Evolutionary conservation across 768 basidiomycete genomes (phyloP), one percentile per base, ranked within the genome.

Genomic region (Russula olivacea): DNA sequence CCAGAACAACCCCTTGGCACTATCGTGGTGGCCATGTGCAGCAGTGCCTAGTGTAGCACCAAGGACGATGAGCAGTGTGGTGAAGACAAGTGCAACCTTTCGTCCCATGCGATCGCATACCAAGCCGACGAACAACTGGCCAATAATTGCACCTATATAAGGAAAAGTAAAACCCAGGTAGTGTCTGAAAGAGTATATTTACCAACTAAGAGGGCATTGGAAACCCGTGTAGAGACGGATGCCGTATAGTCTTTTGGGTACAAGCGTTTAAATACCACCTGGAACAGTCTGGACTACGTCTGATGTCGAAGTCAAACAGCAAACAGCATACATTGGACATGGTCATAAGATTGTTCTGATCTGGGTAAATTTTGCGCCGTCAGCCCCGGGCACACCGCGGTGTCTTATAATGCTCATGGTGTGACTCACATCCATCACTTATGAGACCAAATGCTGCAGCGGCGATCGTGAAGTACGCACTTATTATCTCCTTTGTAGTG

Each of bases 21-120:
- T 83, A 63, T 83, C 83, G 28, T 80, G 71, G 1, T 79, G 78
- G 5, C 85, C 87, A 69, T 85, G 82, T 17, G 89, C 85, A 7
- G 83, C 86, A 5, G 88, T 88, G 9, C 79, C 82, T 25, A 90
- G 77, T 25, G 79, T 85, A 19, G 85, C 83, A 25, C 89, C 89
- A 50, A 88, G 54, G 58, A 89, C 84, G 63, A 91, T 91, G 41
- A 86, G 73, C 38, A 82, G 68, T 0, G 88, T 91, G 1, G 88
- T 89, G 41, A 78, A 71, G 21, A 89, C 81, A 56, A 91, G 80
- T 19, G 87, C 88, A n/a, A 82, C 81, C 71, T 90, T 90, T 55
- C 89, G 77, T n/a, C 89, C 89, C 30, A 86, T 70, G 55, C 84
- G 78, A 71, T 91, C 89, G 67, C 87, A 89, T n/a, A 88, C 71